Conservation (phyloP, 768 basidiomycete species). For the Pleurotus platypus region DNA sequence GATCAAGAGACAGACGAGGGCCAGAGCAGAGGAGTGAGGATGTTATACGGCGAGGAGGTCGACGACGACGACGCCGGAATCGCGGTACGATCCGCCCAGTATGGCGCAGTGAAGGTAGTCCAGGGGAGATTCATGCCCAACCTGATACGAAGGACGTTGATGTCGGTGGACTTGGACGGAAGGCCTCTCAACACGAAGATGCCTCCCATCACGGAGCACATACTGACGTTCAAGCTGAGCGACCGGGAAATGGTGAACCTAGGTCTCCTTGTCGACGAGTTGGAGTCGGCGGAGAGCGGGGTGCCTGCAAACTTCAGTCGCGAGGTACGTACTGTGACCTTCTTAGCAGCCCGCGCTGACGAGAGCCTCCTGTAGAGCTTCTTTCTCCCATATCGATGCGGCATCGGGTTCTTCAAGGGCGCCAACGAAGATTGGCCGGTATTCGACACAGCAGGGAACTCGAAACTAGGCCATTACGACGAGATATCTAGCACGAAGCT, state of each 20-base stretch:
- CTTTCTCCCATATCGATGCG: neutral
- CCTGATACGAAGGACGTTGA: neutral
- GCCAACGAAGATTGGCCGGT: neutral
- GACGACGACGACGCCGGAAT: too few species aligned
- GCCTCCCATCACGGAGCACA: neutral
- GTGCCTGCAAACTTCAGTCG: neutral
- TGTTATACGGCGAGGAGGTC: too few species aligned
- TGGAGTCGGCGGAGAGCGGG: neutral
- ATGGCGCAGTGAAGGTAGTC: neutral
- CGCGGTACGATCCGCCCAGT: neutral
- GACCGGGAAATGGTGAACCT: conserved; percentile 1
- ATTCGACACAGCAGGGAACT: neutral
- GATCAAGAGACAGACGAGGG: too few species aligned
- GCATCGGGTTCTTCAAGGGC: neutral
- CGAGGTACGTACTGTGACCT: neutral
- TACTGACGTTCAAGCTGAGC: neutral
- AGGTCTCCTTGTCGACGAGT: neutral
- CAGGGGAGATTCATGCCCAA: neutral
- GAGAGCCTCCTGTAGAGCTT: neutral
- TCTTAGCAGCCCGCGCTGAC: neutral
- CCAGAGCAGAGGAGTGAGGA: too few species aligned
- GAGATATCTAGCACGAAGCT: neutral
- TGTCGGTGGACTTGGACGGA: neutral
- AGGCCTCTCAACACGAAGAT: neutral
- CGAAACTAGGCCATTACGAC: neutral